These are phyloP conservation scores for Leccinum subtestaceum DNA, from an alignment of 768 basidiomycete species.

Conservation along the genomic window DNA sequence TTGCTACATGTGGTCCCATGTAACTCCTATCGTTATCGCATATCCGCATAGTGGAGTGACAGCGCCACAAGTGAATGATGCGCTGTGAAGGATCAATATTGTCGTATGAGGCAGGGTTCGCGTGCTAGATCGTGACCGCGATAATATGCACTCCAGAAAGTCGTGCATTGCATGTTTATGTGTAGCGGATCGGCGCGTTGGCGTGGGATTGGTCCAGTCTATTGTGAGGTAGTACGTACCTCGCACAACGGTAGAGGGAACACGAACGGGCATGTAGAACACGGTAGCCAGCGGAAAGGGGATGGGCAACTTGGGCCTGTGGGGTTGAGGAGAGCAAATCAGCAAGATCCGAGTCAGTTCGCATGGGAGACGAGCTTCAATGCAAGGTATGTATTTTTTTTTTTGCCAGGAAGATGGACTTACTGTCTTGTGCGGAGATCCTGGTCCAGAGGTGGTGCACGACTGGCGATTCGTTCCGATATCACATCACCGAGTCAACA, in stretches of 20 bases:
- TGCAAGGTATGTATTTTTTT: too few species aligned
- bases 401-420: too few species aligned
- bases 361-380: too few species aligned
- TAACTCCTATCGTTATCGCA: background rate
- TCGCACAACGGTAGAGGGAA: background rate
- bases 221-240: background rate
- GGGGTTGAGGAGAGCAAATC: too few species aligned
- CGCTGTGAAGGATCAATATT: background rate
- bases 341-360: too few species aligned
- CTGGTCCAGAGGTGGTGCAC: too few species aligned
- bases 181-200: too few species aligned
- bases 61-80: background rate
- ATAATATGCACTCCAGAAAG: background rate
- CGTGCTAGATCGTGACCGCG: background rate
- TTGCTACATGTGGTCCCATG: background rate
- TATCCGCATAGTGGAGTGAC: background rate
- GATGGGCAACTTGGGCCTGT: too few species aligned
- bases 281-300: too few species aligned
- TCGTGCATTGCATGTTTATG: background rate
- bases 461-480: too few species aligned
- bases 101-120: background rate
- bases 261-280: background rate
- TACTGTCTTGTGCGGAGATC: too few species aligned
- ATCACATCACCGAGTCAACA: too few species aligned
- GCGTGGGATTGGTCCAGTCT: background rate